phyloP scores from a whole-genome alignment of 108 stramenopile species.

The Nannochloropsis oceanica region DNA sequence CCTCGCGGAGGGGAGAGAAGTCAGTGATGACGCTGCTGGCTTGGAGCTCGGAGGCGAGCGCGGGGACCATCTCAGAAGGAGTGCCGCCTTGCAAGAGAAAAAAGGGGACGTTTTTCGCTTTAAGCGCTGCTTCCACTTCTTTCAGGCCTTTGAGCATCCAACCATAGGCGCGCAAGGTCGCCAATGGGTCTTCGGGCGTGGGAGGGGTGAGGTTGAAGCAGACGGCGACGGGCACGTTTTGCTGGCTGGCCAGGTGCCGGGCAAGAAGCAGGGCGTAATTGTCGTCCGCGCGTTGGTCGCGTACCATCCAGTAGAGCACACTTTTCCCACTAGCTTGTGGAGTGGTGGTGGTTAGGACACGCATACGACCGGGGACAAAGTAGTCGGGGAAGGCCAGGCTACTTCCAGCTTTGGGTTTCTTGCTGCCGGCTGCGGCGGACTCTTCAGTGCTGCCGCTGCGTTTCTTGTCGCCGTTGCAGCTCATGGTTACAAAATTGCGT shows the following conservation, averaged over 20 bases:
- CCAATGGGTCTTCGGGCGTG: not conserved
- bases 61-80: constrained; percentile 34
- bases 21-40: constrained; percentile 60
- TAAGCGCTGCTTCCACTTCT: constrained; percentile 52
- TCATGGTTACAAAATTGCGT: not conserved
- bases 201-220: constrained; percentile 30
- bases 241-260: constrained; percentile 1
- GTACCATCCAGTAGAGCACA: constrained; percentile 92
- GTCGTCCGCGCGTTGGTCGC: constrained; percentile 80
- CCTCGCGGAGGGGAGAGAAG: constrained; percentile 64
- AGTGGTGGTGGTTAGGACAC: not conserved
- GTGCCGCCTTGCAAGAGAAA: constrained; percentile 49
- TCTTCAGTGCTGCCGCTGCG: not conserved
- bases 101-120: constrained; percentile 53
- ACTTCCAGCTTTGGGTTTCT: not conserved
- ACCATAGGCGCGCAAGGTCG: not conserved
- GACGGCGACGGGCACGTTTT: constrained; percentile 24
- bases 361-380: not conserved
- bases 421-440: not conserved
- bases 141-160: not conserved
- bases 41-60: constrained; percentile 28
- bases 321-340: not conserved
- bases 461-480: not conserved
- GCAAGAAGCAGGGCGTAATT: constrained; percentile 90
- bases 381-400: not conserved